A percentile compares a stretch with the other conserved stretches of the same genome.
These are phyloP conservation scores for Cladosporium sp. DNA, from an alignment of 2,329 filamentous ascomycete species.

Conservation along the genomic window DNA sequence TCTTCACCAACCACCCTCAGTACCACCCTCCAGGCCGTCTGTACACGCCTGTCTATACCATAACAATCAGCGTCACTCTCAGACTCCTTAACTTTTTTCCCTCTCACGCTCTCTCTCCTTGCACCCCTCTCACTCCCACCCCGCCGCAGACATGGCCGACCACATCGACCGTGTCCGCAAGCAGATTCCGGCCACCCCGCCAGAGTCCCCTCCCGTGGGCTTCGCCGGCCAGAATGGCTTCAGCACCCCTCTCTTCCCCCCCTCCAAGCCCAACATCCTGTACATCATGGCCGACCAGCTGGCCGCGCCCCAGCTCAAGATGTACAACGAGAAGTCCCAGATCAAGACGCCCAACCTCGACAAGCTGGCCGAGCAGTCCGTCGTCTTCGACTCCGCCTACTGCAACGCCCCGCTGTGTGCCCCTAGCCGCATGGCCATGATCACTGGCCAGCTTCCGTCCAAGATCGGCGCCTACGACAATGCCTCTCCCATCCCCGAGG, in stretches of 20 bases:
- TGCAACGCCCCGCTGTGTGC: conserved; percentile 90
- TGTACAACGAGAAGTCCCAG: conserved; percentile 80
- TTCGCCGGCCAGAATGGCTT: conserved; percentile 34
- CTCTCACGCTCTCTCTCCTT: neutral
- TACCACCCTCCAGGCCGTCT: neutral
- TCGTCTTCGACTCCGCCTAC: conserved; percentile 90
- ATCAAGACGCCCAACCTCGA: conserved; percentile 92
- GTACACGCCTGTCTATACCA: neutral
- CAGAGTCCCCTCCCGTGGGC: conserved; percentile 32
- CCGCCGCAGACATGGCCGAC: conserved; percentile 16
- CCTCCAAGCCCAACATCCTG: conserved; percentile 63
- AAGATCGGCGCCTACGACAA: conserved; percentile 92
- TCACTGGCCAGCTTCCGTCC: conserved; percentile 83
- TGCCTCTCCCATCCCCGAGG: conserved; percentile 73
- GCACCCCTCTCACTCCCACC: neutral
- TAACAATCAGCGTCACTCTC: neutral
- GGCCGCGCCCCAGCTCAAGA: conserved; percentile 81
- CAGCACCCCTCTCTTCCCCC: conserved; percentile 33
- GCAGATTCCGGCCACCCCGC: conserved; percentile 29
- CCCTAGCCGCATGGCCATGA: conserved; percentile 89
- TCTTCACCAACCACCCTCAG: neutral
- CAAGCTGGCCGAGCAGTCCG: conserved; percentile 69
- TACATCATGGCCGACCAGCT: conserved; percentile 98
- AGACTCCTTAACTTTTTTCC: neutral
- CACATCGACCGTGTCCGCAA: conserved; percentile 23